Conservation (phyloP, 2,329 filamentous ascomycete genomes). For the Trichoderma guizhouense region DNA sequence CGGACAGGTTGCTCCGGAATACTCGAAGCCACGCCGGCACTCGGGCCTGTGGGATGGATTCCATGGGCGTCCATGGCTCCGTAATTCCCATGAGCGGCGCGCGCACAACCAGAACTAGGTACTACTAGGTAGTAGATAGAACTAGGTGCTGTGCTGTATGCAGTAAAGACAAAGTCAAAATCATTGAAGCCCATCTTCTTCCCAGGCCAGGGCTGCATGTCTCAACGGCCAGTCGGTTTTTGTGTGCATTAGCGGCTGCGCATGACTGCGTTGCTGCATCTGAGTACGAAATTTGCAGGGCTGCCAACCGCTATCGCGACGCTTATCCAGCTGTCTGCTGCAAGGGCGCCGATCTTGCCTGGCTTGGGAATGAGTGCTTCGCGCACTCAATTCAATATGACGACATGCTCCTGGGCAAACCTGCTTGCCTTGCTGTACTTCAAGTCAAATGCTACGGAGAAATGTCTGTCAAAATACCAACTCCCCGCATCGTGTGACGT, state of each 20-base stretch:
- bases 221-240: no score
- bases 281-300: not conserved
- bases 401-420: conserved; percentile 13
- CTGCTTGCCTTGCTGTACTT: conserved; percentile 1
- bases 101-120: not conserved
- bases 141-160: not conserved
- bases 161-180: not conserved
- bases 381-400: not conserved
- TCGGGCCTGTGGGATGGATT: not conserved
- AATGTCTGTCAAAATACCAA: not conserved
- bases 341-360: conserved; percentile 16
- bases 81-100: not conserved
- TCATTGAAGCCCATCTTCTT: not conserved
- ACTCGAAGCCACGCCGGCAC: not conserved
- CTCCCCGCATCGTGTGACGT: conserved; percentile 16
- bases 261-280: not conserved
- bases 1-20: conserved; percentile 10
- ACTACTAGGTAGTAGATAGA: not conserved
- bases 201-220: no score
- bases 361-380: not conserved
- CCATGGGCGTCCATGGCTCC: not conserved
- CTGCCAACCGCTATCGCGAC: conserved; percentile 3
- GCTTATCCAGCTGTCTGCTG: conserved; percentile 6
- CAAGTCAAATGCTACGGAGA: not conserved
- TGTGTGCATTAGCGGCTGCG: conserved; percentile 9